These are phyloP conservation scores for Cytospora chrysosperma DNA, from an alignment of 2,329 filamentous ascomycete genomes.

Conservation along the genomic window DNA sequence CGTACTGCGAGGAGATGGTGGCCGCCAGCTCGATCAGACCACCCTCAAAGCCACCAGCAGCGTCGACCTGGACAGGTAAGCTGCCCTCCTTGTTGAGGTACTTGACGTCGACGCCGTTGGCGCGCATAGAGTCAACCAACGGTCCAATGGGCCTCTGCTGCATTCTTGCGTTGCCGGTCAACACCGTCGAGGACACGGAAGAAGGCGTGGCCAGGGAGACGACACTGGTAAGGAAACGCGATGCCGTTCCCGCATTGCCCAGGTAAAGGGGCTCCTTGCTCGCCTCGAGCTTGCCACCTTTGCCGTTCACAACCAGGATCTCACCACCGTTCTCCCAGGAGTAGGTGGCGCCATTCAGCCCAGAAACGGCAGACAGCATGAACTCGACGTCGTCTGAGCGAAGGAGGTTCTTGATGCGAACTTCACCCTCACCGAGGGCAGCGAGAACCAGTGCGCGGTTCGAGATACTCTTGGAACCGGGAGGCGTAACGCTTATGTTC, in stretches of 20 bases:
- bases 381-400: constrained; percentile 97
- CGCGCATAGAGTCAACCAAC: constrained; percentile 82
- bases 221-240: constrained; percentile 90
- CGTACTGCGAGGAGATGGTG: constrained; percentile 98
- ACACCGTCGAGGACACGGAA: constrained; percentile 65
- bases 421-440: constrained; percentile 81
- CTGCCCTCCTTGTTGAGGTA: constrained; percentile 84
- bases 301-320: constrained; percentile 83
- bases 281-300: constrained; percentile 80
- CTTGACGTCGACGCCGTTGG: constrained; percentile 83
- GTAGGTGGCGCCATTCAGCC: constrained; percentile 83
- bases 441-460: constrained; percentile 94
- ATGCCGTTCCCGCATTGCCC: constrained; percentile 94
- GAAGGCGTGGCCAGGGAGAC: constrained; percentile 75
- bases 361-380: constrained; percentile 89
- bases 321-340: constrained; percentile 95
- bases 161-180: constrained; percentile 96
- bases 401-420: constrained; percentile 85
- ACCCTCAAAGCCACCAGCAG: constrained; percentile 78
- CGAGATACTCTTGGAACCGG: constrained; percentile 96
- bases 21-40: constrained; percentile 89
- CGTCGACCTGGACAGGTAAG: constrained; percentile 78
- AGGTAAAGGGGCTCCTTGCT: constrained; percentile 79
- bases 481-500: constrained; percentile 76
- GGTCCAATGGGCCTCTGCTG: constrained; percentile 92